Conservation (phyloP, 371 early-diverging fungal species). For the Mortierella sp. region DNA sequence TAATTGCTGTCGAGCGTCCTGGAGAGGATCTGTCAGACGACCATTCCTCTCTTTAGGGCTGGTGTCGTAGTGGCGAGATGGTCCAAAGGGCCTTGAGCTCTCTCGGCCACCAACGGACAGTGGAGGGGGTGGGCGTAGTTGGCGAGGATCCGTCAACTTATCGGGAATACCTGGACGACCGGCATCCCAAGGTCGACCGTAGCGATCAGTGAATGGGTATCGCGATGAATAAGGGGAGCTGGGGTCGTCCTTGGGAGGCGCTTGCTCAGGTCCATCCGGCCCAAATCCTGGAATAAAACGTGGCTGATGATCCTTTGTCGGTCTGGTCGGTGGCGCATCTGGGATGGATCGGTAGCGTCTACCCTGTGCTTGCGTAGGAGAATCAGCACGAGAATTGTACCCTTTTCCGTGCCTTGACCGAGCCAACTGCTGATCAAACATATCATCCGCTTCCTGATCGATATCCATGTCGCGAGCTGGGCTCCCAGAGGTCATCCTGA, state of each 20-base stretch:
- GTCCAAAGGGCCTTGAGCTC: background rate
- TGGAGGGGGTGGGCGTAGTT: background rate
- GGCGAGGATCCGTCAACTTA: conserved; percentile 1
- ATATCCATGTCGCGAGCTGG: conserved; percentile 23
- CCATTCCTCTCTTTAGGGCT: background rate
- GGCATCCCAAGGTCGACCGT: conserved; percentile 19
- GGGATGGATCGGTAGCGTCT: background rate
- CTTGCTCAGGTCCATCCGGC: conserved; percentile 27
- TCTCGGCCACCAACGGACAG: background rate
- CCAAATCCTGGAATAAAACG: conserved; percentile 56
- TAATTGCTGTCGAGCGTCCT: background rate
- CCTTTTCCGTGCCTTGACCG: background rate
- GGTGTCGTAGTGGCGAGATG: background rate
- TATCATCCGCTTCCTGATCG: conserved; percentile 17
- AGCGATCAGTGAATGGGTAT: conserved; percentile 22
- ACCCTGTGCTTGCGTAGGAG: conserved; percentile 1
- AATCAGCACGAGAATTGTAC: conserved; percentile 13
- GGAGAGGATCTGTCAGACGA: background rate
- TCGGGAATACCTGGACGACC: background rate
- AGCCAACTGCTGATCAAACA: background rate
- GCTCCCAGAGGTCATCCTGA: background rate
- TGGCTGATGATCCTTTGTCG: conserved; percentile 26
- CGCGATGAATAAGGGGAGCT: background rate
- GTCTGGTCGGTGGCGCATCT: background rate
- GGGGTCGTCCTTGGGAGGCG: background rate